Percentiles rank a stretch among this genome's conserved stretches.
These are phyloP conservation scores for Diplotaxis tenuifolia DNA, from an alignment of 345 rosid genomes.

Conservation along the genomic window DNA sequence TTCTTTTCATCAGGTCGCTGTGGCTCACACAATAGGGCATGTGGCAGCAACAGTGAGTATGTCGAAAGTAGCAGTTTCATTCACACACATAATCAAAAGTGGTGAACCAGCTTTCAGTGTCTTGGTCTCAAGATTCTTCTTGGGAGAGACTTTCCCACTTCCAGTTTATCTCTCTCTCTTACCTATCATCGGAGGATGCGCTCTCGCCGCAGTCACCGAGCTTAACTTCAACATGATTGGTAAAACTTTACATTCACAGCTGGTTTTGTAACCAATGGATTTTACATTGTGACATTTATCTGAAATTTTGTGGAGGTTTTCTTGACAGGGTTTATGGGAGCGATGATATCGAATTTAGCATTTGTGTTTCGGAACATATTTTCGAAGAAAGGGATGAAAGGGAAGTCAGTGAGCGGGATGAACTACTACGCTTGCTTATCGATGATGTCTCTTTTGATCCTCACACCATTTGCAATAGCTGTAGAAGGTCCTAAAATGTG, in stretches of 20 bases:
- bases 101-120: slow-evolving; percentile 98
- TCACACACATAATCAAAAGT: slow-evolving; percentile 95
- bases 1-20: slow-evolving; percentile 66
- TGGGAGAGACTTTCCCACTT: slow-evolving; percentile 71
- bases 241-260: slow-evolving; percentile 13
- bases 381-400: slow-evolving; percentile 96
- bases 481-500: slow-evolving; percentile 92
- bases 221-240: slow-evolving; percentile 91
- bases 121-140: slow-evolving; percentile 65
- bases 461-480: slow-evolving; percentile 86
- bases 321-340: slow-evolving; percentile 86
- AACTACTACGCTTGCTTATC: slow-evolving; percentile 93
- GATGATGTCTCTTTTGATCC: slow-evolving; percentile 75
- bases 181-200: slow-evolving; percentile 93
- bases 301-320: neutral
- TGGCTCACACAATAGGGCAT: slow-evolving; percentile 94
- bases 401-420: slow-evolving; percentile 91
- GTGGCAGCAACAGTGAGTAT: slow-evolving; percentile 98
- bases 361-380: slow-evolving; percentile 91
- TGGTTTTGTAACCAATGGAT: neutral
- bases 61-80: slow-evolving; percentile 98
- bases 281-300: neutral
- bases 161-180: slow-evolving; percentile 83
- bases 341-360: slow-evolving; percentile 96
- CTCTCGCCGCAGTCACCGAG: slow-evolving; percentile 82